Conservation (phyloP, 2,329 filamentous ascomycete genomes). For the Aspergillus hiratsukae region DNA sequence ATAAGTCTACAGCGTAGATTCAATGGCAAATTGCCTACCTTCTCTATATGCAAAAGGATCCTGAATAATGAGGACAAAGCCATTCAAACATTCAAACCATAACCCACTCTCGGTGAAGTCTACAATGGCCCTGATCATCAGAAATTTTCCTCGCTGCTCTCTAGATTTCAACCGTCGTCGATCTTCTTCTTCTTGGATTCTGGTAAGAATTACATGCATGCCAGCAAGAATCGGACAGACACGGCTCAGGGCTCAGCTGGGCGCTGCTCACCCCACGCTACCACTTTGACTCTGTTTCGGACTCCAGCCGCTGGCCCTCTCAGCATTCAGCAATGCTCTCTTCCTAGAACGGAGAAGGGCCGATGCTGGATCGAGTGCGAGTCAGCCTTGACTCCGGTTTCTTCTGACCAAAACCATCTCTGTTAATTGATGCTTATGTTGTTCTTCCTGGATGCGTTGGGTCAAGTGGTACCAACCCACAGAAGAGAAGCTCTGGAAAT, state of each 20-base stretch:
- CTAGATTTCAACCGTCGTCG: background rate
- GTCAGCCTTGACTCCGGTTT: background rate
- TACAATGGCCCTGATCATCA: background rate
- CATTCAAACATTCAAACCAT: too few species aligned
- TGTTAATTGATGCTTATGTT: background rate
- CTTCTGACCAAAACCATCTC: background rate
- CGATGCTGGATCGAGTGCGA: background rate
- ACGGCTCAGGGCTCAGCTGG: slow-evolving; percentile 20
- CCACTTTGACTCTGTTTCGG: slow-evolving; percentile 4
- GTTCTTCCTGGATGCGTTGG: background rate
- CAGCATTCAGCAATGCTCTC: background rate
- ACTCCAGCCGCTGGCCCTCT: too few species aligned
- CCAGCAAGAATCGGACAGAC: slow-evolving; percentile 10
- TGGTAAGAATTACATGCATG: slow-evolving; percentile 16
- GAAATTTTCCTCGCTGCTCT: background rate
- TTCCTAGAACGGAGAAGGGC: background rate
- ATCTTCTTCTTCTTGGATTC: background rate
- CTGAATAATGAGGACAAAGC: background rate
- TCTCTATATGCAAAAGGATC: background rate
- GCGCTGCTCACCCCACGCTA: slow-evolving; percentile 19
- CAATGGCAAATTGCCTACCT: too few species aligned
- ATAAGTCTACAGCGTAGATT: too few species aligned
- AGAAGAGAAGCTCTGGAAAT: background rate
- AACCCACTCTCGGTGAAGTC: background rate
- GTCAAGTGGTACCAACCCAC: background rate